Conservation (phyloP, 352 stramenopile species). For the Blastocystis sp. region DNA sequence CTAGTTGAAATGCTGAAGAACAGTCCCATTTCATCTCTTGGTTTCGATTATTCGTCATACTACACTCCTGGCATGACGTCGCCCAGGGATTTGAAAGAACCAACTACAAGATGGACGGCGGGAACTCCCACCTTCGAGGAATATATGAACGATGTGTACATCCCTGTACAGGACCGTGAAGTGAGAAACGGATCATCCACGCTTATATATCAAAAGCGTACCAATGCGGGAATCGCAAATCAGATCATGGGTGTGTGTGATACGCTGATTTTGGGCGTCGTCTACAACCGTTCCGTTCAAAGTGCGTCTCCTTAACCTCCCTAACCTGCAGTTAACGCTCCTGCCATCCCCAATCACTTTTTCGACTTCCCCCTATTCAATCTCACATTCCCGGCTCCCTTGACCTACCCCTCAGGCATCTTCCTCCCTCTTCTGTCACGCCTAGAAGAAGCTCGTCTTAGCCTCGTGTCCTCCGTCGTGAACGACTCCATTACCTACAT, state of each 20-base stretch:
- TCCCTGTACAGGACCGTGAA: neutral
- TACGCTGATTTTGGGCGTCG: conserved; percentile 35
- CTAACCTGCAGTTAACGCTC: conserved; percentile 39
- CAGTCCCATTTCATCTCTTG: neutral
- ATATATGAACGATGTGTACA: conserved; percentile 19
- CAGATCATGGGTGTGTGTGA: conserved; percentile 45
- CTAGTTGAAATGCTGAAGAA: neutral
- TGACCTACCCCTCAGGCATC: neutral
- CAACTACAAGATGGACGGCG: neutral
- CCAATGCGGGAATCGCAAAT: conserved; percentile 22
- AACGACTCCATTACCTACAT: neutral
- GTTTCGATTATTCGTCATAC: neutral
- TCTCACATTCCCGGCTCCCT: conserved; percentile 10
- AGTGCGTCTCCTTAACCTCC: neutral
- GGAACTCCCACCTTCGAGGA: neutral
- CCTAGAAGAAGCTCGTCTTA: conserved; percentile 1
- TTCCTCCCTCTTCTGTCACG: neutral
- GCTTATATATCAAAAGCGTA: conserved; percentile 19
- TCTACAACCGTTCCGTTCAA: conserved; percentile 33
- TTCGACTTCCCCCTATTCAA: conserved; percentile 52
- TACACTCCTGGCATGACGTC: conserved; percentile 21
- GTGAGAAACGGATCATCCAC: neutral
- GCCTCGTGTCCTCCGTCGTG: neutral
- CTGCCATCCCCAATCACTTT: conserved; percentile 51
- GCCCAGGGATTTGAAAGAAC: neutral